Evolutionary conservation across 345 rosid species (phyloP), one percentile per base, ranked within the genome.

Genomic region (Lagerstroemia speciosa): DNA sequence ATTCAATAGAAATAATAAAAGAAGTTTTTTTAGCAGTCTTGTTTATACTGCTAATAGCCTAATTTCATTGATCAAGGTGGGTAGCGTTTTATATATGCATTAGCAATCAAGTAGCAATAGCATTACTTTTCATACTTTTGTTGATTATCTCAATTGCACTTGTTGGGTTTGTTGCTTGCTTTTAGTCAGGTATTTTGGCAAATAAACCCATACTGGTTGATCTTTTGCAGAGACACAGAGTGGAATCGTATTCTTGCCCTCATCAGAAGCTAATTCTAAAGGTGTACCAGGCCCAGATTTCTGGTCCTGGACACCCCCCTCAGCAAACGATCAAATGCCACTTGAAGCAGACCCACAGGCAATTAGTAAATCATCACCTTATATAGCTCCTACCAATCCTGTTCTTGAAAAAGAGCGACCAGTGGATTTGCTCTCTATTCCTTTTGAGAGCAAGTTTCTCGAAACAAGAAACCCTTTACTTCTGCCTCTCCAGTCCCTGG

Each of bases 221-320:
- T 65, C 67, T 68, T 52, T 62, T 72, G 16, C 69, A 87, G 93
- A 87, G 70, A 46, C 34, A 37, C 72, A 78, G 70, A 76, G 66
- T 52, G 79, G 74, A 37, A 73, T 78, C 50, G 78, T 80, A 11
- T 65, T 80, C 43, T 76, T 85, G 63, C 81, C 90, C 62, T 37
- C 41, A 37, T 71, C 88, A 0, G 83, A 78, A 65, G 70, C 73
- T 55, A 76, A 30, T 27, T 12, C 96, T 60, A 84, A 83, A 32
- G 72, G 77, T 22, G 79, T 85, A 31, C 96, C 97, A 32, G 96
- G 98, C 67, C 98, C 98, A 0, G 97, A 93, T 71, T 93, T 93
- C 80, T 93, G 97, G 98, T 87, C 96, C 11, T 89, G 98, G 98
- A 68, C 87, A 1, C 98, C 97, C 65, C 88, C 92, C 76, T 67